Percentiles rank a stretch among this genome's conserved stretches.
Conservation (phyloP, 805 yeast species). For the Suhomyces vadensis region DNA sequence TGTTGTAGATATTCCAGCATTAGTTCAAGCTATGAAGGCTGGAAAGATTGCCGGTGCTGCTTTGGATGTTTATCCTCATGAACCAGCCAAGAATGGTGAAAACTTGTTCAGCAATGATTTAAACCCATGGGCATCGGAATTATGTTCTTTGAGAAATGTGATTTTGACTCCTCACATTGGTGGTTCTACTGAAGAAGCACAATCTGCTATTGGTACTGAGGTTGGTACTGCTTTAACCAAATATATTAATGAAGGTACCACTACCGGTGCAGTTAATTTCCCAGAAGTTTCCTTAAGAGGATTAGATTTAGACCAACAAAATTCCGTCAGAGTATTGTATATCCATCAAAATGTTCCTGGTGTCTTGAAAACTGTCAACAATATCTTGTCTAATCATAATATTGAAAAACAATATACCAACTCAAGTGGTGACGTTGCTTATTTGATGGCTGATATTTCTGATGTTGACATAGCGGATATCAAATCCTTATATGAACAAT, state of each 20-base stretch:
- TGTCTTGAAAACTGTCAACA: slow-evolving; percentile 95
- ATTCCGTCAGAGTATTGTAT: slow-evolving; percentile 89
- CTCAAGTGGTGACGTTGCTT: slow-evolving; percentile 93
- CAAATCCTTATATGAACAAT: slow-evolving; percentile 77
- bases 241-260: slow-evolving; percentile 94
- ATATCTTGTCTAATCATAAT: slow-evolving; percentile 89
- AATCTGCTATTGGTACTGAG: slow-evolving; percentile 95
- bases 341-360: slow-evolving; percentile 98
- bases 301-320: slow-evolving; percentile 80
- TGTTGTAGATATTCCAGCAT: slow-evolving; percentile 93
- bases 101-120: slow-evolving; percentile 69
- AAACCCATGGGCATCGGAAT: slow-evolving; percentile 82
- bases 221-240: slow-evolving; percentile 83
- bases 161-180: slow-evolving; percentile 97
- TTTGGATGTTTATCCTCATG: slow-evolving; percentile 92
- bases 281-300: slow-evolving; percentile 95
- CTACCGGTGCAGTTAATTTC: slow-evolving; percentile 96
- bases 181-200: slow-evolving; percentile 99
- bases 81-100: slow-evolving; percentile 96
- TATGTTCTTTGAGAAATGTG: slow-evolving; percentile 79
- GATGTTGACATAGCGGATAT: slow-evolving; percentile 82
- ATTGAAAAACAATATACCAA: slow-evolving; percentile 98
- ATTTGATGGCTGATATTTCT: slow-evolving; percentile 95
- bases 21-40: slow-evolving; percentile 84
- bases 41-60: slow-evolving; percentile 98